Base-by-base conservation (phyloP, 768 basidiomycete species). In the Agaricus bisporus region DNA sequence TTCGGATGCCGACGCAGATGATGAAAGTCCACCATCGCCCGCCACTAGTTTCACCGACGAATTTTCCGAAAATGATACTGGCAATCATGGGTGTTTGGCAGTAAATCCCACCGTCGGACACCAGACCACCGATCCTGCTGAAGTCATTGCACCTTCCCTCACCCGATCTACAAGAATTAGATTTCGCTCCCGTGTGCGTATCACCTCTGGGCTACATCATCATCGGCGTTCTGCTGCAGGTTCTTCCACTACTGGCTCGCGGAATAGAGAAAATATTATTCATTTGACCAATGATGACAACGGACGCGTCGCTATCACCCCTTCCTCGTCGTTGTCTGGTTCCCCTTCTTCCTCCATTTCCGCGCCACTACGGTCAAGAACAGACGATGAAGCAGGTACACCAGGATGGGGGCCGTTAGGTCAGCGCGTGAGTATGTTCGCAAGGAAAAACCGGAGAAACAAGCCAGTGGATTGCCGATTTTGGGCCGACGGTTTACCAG, bases 331-430 rank as follows among this genome's bases (percentile, higher is more conserved):
- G 32, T 60, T 72, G 18, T 82, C 83, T 5, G 75, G 77, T 41
- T 89, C 88, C 1, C 79, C 78, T 3, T 89, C 88, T 4, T 91
- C 89, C 2, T 90, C 88, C 38, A 85, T 92, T 57, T 91, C 89
- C 37, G 90, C 79, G 1, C 91, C 90, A 15, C 73, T 92, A 20
- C 86, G 82, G 45, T 78, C 81, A 25, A 76, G 73, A 56, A 68
- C 68, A 12, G 70, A 82, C 52, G 74, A 79, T 47, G 75, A 72
- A 38, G 60, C 68, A 12, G 65, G 68, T 41, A 73, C 70, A 55
- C 75, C 78, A 2, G 75, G 75, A 1, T 88, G 82, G 80, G 81
- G 77, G 5, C 79, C 85, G 4, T 70, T 88, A 17, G 82, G 82
- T 9, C 75, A 72, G 63, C 77, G 86, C 44, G 75, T 87, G 20